These are phyloP conservation scores for Raddia guianensis DNA, from an alignment of 176 grass and related monocot genomes.

Conservation along the genomic window DNA sequence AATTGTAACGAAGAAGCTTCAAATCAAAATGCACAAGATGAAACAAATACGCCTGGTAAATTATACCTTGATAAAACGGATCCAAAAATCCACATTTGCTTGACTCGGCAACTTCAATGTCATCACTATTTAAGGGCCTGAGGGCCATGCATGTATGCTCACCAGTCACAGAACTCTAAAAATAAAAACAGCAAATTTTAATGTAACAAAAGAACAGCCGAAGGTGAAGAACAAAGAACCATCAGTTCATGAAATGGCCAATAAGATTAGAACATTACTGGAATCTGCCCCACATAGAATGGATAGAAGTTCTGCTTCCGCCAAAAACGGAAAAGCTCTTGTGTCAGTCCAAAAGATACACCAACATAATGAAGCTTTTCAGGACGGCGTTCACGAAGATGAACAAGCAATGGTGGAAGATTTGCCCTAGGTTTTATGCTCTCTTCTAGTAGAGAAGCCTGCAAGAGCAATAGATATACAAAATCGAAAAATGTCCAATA, in stretches of 20 bases:
- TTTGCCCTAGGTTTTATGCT: slow-evolving; percentile 75
- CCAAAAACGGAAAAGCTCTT: slow-evolving; percentile 93
- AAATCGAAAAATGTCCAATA: slow-evolving; percentile 11
- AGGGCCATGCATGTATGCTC: slow-evolving; percentile 95
- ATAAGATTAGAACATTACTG: slow-evolving; percentile 59
- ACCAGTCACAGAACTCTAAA: slow-evolving; percentile 92
- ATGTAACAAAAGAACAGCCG: slow-evolving; percentile 8
- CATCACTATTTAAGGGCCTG: slow-evolving; percentile 78
- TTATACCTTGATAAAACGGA: slow-evolving; percentile 84
- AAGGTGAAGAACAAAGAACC: slow-evolving; percentile 34
- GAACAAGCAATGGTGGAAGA: slow-evolving; percentile 84
- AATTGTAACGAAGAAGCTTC: neutral
- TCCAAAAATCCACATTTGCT: slow-evolving; percentile 76
- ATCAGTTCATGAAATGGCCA: slow-evolving; percentile 14
- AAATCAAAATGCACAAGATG: neutral
- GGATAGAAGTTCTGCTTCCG: slow-evolving; percentile 84
- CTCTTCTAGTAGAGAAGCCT: slow-evolving; percentile 92
- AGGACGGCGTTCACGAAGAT: slow-evolving; percentile 57
- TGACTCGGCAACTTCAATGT: slow-evolving; percentile 56
- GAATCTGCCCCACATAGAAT: slow-evolving; percentile 91
- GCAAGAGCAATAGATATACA: slow-evolving; percentile 33
- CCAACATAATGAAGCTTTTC: slow-evolving; percentile 94
- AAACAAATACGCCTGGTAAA: neutral
- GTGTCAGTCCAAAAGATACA: slow-evolving; percentile 92
- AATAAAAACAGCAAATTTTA: slow-evolving; percentile 34